Percentiles rank a stretch among this genome's conserved stretches.
These are phyloP conservation scores for Boletus rubescentipes DNA, from an alignment of 768 basidiomycete species.

Conservation along the genomic window DNA sequence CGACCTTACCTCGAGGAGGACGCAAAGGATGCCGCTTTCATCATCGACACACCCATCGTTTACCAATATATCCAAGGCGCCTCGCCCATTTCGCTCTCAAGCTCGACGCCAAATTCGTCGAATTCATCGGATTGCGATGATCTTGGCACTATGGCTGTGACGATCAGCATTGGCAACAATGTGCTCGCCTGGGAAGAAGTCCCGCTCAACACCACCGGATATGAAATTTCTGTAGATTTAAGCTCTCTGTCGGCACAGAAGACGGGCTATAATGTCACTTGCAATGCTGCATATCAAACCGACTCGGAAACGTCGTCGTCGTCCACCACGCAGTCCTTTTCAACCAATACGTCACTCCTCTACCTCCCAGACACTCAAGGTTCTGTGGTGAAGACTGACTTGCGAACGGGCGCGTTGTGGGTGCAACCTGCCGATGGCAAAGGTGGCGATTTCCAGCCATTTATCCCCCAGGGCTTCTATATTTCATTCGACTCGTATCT, in stretches of 20 bases:
- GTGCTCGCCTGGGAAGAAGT: conserved; percentile 28
- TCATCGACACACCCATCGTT: conserved; percentile 42
- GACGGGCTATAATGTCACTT: conserved; percentile 34
- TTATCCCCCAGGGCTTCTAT: conserved; percentile 76
- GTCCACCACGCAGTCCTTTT: conserved; percentile 29
- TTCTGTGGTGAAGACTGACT: conserved; percentile 49
- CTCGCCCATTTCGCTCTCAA: conserved; percentile 28
- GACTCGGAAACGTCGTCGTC: background rate
- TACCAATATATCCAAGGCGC: conserved; percentile 36
- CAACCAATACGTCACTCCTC: conserved; percentile 32
- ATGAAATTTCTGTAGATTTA: conserved; percentile 36
- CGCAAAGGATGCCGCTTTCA: conserved; percentile 19
- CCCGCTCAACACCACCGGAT: conserved; percentile 38
- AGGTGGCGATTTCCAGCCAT: conserved; percentile 30
- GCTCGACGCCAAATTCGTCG: background rate
- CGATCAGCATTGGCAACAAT: conserved; percentile 31
- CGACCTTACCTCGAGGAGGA: conserved; percentile 50
- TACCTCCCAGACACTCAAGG: conserved; percentile 40
- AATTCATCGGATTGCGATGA: background rate
- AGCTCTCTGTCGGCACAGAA: conserved; percentile 28
- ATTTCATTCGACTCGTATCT: conserved; percentile 58
- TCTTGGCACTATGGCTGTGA: conserved; percentile 24
- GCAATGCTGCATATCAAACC: conserved; percentile 30
- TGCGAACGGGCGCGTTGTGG: conserved; percentile 45
- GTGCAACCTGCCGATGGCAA: conserved; percentile 32